phyloP scores from a whole-genome alignment of 108 stramenopile species.

The Phaeodactylum tricornutum region DNA sequence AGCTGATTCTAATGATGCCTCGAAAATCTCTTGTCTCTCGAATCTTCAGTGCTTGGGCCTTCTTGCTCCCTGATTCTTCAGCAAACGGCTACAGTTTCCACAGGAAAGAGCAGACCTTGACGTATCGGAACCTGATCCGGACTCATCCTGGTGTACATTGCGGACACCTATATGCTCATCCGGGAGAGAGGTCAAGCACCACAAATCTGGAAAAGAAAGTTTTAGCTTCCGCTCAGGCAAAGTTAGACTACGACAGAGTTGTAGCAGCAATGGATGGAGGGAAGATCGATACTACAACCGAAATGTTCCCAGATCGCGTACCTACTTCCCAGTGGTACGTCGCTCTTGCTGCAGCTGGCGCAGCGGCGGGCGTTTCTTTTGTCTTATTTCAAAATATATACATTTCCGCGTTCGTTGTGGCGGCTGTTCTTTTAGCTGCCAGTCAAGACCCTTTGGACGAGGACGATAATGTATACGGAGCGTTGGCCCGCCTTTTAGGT shows the following conservation, averaged over 20 bases:
- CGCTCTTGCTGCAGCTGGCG: neutral
- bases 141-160: too few species aligned
- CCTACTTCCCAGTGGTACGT: neutral
- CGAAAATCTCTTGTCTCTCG: too few species aligned
- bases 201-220: constrained; percentile 1
- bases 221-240: neutral
- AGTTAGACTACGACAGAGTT: neutral
- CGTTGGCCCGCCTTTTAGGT: neutral
- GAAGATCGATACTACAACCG: neutral
- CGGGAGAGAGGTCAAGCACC: too few species aligned
- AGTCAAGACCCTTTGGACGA: neutral
- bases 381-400: neutral
- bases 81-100: too few species aligned
- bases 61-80: too few species aligned
- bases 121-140: too few species aligned
- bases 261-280: neutral
- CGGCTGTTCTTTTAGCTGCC: neutral
- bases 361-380: neutral
- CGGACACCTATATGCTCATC: too few species aligned
- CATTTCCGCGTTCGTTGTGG: neutral
- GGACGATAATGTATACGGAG: neutral
- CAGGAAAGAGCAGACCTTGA: too few species aligned
- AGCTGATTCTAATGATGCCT: too few species aligned
- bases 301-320: neutral
- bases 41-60: too few species aligned